phyloP scores from a whole-genome alignment of 208 protist species.

The Wallacemonas sp. region DNA sequence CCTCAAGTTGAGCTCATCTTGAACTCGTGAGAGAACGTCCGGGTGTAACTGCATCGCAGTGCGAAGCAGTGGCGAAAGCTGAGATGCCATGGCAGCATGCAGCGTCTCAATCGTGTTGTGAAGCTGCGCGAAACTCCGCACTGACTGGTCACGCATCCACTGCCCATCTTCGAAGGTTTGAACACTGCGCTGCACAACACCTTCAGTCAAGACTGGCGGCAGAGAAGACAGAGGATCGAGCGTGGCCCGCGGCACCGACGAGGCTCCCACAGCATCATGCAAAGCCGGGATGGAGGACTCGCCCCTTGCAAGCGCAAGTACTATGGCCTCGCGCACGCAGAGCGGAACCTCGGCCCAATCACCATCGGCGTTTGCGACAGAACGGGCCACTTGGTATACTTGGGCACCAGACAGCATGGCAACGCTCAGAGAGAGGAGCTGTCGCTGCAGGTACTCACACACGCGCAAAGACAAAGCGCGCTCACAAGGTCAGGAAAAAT shows the following conservation, averaged over 20 bases:
- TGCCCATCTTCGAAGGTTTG: slow-evolving; percentile 75
- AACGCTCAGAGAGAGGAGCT: no score
- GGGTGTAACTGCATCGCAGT: slow-evolving; percentile 73
- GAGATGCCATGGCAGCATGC: slow-evolving; percentile 46
- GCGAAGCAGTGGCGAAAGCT: slow-evolving; percentile 58
- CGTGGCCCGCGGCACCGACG: not conserved
- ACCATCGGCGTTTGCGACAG: slow-evolving; percentile 52
- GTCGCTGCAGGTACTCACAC: not conserved
- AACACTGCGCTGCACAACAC: slow-evolving; percentile 63
- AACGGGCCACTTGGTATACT: slow-evolving; percentile 28
- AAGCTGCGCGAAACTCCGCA: slow-evolving; percentile 75
- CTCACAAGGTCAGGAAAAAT: not conserved
- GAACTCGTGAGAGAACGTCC: slow-evolving; percentile 35
- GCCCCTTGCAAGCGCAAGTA: slow-evolving; percentile 31
- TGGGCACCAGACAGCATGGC: slow-evolving; percentile 27
- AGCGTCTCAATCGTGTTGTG: slow-evolving; percentile 82
- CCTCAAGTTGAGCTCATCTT: slow-evolving; percentile 25
- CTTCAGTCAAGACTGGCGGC: slow-evolving; percentile 54
- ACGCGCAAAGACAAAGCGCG: not conserved
- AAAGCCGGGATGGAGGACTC: no score
- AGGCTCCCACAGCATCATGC: no score
- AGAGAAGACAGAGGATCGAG: slow-evolving; percentile 8
- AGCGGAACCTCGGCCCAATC: slow-evolving; percentile 73
- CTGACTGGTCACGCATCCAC: slow-evolving; percentile 67
- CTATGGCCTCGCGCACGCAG: slow-evolving; percentile 66